These are phyloP conservation scores for Yarrowia divulgata DNA, from an alignment of 805 yeast genomes.

Conservation along the genomic window DNA sequence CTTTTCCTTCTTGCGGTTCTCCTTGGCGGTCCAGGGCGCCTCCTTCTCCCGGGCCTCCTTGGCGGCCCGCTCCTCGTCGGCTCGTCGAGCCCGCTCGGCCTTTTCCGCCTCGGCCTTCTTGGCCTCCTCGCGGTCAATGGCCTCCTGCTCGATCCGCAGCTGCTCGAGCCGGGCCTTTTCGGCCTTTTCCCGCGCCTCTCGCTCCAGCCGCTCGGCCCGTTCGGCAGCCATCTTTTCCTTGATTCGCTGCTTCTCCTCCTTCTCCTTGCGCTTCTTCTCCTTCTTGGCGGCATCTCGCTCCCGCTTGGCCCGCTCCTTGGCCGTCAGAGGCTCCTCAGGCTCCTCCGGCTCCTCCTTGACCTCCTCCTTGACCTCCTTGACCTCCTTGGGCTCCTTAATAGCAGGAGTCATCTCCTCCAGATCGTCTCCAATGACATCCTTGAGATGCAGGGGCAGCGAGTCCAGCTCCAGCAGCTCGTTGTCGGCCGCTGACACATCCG, in stretches of 20 bases:
- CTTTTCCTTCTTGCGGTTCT: conserved; percentile 37
- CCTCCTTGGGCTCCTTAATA: conserved; percentile 11
- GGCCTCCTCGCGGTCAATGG: conserved; percentile 27
- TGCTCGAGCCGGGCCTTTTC: conserved; percentile 34
- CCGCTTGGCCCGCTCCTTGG: conserved; percentile 27
- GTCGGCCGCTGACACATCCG: background rate
- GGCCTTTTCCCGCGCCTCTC: conserved; percentile 38
- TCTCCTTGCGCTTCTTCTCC: conserved; percentile 35
- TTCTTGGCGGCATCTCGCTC: conserved; percentile 35
- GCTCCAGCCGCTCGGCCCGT: conserved; percentile 36
- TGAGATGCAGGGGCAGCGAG: conserved; percentile 29
- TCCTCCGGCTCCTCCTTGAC: background rate
- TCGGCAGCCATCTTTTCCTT: conserved; percentile 29
- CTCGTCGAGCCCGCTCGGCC: conserved; percentile 15
- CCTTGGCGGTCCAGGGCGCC: conserved; percentile 47
- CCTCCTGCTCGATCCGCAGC: conserved; percentile 36
- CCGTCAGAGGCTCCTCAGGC: conserved; percentile 1
- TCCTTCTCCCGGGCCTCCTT: conserved; percentile 40
- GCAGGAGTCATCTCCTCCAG: conserved; percentile 2
- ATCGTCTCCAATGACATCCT: conserved; percentile 35
- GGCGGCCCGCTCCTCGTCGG: conserved; percentile 29
- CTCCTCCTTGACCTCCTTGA: background rate
- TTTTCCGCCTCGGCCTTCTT: conserved; percentile 30
- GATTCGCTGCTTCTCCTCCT: conserved; percentile 34
- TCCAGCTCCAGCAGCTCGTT: conserved; percentile 30